phyloP scores from a whole-genome alignment of 2,329 filamentous ascomycete genomes.

The Colletotrichum destructivum region DNA sequence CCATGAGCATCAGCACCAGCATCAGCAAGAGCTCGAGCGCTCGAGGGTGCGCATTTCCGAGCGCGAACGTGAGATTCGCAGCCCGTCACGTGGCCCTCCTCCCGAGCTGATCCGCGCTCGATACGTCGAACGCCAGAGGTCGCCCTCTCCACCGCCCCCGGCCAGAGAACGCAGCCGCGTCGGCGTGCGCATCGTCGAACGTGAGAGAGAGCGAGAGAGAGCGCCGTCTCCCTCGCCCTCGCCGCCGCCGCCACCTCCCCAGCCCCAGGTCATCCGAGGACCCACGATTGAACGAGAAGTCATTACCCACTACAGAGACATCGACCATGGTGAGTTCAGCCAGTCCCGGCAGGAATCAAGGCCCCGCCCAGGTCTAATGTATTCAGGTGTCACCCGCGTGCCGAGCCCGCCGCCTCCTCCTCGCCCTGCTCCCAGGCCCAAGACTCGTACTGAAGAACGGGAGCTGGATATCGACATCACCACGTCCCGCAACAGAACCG shows the following conservation, averaged over 20 bases:
- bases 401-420: constrained; percentile 66
- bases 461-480: constrained; percentile 76
- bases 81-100: constrained; percentile 55
- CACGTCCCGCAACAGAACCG: constrained; percentile 67
- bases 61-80: constrained; percentile 54
- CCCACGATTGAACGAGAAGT: constrained; percentile 90
- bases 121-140: constrained; percentile 58
- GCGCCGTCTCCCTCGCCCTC: constrained; percentile 63
- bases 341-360: background rate
- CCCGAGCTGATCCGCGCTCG: constrained; percentile 54
- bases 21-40: constrained; percentile 51
- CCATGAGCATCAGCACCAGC: constrained; percentile 40
- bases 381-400: constrained; percentile 63
- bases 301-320: constrained; percentile 89
- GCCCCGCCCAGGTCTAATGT: constrained; percentile 16
- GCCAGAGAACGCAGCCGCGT: constrained; percentile 40
- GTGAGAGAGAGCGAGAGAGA: constrained; percentile 59
- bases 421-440: constrained; percentile 62
- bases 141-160: constrained; percentile 50
- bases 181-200: constrained; percentile 62
- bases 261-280: constrained; percentile 77
- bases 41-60: constrained; percentile 58
- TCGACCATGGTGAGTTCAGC: constrained; percentile 81
- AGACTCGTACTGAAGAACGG: constrained; percentile 61
- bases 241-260: constrained; percentile 71